Evolutionary conservation across 352 stramenopile species (phyloP).

Genomic region (Plasmopara muralis): DNA sequence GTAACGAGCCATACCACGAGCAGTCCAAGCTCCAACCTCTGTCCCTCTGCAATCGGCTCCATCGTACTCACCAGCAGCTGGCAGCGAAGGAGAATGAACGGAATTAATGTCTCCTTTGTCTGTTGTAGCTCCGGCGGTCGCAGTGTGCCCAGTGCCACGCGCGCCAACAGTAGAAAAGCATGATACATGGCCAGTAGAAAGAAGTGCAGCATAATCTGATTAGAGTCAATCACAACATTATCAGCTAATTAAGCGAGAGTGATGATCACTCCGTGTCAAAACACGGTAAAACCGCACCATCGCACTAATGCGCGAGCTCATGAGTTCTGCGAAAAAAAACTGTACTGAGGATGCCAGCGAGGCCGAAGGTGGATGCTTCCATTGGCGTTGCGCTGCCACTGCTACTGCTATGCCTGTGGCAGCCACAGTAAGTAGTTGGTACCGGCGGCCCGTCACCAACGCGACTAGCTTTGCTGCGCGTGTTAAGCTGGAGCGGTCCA

Average conservation of each 20-base stretch:
- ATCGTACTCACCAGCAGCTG: conserved; percentile 69
- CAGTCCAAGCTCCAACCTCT: conserved; percentile 33
- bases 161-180: conserved; percentile 45
- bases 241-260: conserved; percentile 7
- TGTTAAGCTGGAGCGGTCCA: conserved; percentile 7
- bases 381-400: conserved; percentile 36
- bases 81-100: conserved; percentile 68
- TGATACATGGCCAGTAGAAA: conserved; percentile 67
- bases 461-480: conserved; percentile 23
- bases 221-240: neutral
- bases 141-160: conserved; percentile 37
- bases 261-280: conserved; percentile 14
- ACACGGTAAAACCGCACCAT: conserved; percentile 27
- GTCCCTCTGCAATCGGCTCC: conserved; percentile 22
- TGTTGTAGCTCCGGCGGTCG: conserved; percentile 58
- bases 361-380: conserved; percentile 10
- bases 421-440: conserved; percentile 55
- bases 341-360: conserved; percentile 5
- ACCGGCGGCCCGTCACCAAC: conserved; percentile 46
- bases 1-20: conserved; percentile 64
- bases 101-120: conserved; percentile 75
- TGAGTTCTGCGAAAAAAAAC: conserved; percentile 39
- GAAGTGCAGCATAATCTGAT: conserved; percentile 65
- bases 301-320: conserved; percentile 47
- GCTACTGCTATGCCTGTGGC: conserved; percentile 49